These are phyloP conservation scores for Persicaria maculosa DNA, from an alignment of 148 eudicot species.

Conservation along the genomic window DNA sequence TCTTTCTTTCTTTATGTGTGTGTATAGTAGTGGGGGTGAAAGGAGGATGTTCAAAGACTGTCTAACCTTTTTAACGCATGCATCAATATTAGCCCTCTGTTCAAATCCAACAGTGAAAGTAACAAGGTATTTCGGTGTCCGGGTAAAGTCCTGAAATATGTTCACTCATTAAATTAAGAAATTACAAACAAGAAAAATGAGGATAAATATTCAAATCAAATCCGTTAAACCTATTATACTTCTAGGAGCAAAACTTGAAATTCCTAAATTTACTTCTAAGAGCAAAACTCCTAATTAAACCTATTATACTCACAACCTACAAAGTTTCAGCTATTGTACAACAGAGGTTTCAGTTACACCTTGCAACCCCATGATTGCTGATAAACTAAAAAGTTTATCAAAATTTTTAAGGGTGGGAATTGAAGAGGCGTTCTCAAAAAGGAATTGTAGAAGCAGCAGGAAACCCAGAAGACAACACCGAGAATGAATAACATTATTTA, in stretches of 20 bases:
- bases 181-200: background rate
- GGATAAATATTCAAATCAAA: background rate
- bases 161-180: background rate
- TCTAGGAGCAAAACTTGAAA: background rate
- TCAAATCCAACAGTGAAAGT: constrained; percentile 77
- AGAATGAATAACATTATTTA: background rate
- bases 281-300: background rate
- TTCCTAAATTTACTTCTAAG: background rate
- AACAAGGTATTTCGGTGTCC: constrained; percentile 58
- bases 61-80: constrained; percentile 69
- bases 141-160: constrained; percentile 49
- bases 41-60: background rate
- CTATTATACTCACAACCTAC: background rate
- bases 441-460: background rate
- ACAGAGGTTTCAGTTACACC: background rate
- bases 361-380: background rate
- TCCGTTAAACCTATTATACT: background rate
- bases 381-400: background rate
- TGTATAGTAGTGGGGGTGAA: background rate
- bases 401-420: background rate
- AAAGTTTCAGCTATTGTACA: background rate
- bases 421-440: background rate
- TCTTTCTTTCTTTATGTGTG: background rate
- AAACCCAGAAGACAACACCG: background rate
- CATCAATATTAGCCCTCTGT: constrained; percentile 62